Percentiles rank a stretch among this genome's conserved stretches.
These are phyloP conservation scores for Hypoxylon rubiginosum DNA, from an alignment of 2,329 filamentous ascomycete species.

Conservation along the genomic window DNA sequence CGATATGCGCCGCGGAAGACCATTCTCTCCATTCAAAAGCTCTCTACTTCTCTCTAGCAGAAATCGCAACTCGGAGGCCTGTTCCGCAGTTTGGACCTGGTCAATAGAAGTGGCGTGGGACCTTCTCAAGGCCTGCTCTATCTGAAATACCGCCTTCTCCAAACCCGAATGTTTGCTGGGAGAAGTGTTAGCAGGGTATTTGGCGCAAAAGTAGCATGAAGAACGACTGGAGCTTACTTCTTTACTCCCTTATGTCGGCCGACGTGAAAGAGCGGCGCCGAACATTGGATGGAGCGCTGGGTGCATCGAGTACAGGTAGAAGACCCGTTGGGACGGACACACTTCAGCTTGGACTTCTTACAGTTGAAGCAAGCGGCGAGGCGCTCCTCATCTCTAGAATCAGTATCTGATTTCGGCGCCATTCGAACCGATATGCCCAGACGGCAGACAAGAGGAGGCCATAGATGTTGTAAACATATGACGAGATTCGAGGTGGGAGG, in stretches of 20 bases:
- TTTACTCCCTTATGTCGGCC: conserved; percentile 82
- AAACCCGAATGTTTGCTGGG: conserved; percentile 78
- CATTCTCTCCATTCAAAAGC: conserved; percentile 50
- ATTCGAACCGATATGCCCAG: conserved; percentile 45
- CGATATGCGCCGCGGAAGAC: conserved; percentile 42
- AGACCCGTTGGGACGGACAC: conserved; percentile 49
- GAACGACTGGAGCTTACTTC: conserved; percentile 66
- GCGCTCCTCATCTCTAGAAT: conserved; percentile 49
- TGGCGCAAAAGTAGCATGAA: not conserved
- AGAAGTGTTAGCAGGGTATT: conserved; percentile 24
- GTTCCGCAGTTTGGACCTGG: conserved; percentile 57
- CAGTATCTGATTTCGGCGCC: conserved; percentile 42
- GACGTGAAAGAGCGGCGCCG: conserved; percentile 79
- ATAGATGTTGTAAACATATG: conserved; percentile 34
- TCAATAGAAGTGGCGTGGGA: conserved; percentile 60
- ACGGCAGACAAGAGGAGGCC: conserved; percentile 36
- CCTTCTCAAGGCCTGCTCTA: conserved; percentile 76
- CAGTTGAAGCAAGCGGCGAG: conserved; percentile 53
- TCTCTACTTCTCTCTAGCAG: conserved; percentile 64
- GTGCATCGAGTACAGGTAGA: conserved; percentile 51
- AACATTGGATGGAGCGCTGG: conserved; percentile 65
- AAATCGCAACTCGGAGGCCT: conserved; percentile 62
- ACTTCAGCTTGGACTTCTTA: conserved; percentile 54
- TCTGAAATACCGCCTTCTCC: conserved; percentile 80
- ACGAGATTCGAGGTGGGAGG: conserved; percentile 7